Percentiles rank a stretch among this genome's conserved stretches.
Conservation (phyloP, 768 basidiomycete species). For the Goffeauzyma gilvescens region DNA sequence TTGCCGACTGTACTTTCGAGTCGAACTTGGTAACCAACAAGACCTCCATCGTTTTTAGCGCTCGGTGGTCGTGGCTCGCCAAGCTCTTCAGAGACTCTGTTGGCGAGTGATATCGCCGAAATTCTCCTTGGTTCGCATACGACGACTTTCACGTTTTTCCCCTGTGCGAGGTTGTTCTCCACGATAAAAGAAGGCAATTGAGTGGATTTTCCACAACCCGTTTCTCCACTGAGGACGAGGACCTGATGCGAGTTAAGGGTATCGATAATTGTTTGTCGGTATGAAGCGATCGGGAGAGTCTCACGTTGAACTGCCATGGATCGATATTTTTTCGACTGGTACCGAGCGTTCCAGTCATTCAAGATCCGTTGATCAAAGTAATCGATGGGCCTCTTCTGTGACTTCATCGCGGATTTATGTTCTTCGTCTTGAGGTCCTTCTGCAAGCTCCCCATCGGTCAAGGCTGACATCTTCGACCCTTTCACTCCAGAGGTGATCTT, state of each 20-base stretch:
- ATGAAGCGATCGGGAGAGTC: slow-evolving; percentile 64
- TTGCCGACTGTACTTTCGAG: slow-evolving; percentile 68
- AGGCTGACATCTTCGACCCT: neutral
- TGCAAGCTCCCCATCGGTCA: no score
- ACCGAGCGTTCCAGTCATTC: slow-evolving; percentile 44
- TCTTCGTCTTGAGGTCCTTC: no score
- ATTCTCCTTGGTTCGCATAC: slow-evolving; percentile 93
- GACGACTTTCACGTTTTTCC: slow-evolving; percentile 69
- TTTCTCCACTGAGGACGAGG: slow-evolving; percentile 69
- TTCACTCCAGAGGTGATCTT: neutral
- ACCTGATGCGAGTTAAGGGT: slow-evolving; percentile 58
- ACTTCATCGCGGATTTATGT: neutral
- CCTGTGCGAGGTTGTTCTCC: slow-evolving; percentile 65
- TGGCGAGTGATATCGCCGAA: slow-evolving; percentile 84
- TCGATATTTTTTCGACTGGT: slow-evolving; percentile 67
- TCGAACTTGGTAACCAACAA: slow-evolving; percentile 87
- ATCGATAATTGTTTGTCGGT: slow-evolving; percentile 52
- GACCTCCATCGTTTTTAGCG: slow-evolving; percentile 24
- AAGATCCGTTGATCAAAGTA: slow-evolving; percentile 43
- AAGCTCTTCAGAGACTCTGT: slow-evolving; percentile 79
- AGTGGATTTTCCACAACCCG: slow-evolving; percentile 86
- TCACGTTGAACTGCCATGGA: slow-evolving; percentile 47
- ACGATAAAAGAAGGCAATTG: slow-evolving; percentile 87
- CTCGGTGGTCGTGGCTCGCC: slow-evolving; percentile 41
- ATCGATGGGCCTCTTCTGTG: no score